These are phyloP conservation scores for Pseudogymnoascus sp. DNA, from an alignment of 2,329 filamentous ascomycete species.

Conservation along the genomic window DNA sequence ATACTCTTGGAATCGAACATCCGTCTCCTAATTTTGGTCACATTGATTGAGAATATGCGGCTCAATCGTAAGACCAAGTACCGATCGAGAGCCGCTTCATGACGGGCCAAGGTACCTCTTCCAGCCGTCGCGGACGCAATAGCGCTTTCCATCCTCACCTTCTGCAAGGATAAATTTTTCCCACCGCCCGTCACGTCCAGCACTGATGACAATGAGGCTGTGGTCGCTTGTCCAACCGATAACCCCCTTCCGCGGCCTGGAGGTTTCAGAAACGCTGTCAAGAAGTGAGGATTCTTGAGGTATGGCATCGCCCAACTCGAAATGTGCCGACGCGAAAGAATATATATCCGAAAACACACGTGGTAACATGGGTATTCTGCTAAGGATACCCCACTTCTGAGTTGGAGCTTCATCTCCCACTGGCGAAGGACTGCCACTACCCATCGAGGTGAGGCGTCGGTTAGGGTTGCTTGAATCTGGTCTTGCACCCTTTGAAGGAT, in stretches of 20 bases:
- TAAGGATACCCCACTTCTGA: constrained; percentile 78
- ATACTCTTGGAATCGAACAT: not conserved
- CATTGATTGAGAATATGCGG: not conserved
- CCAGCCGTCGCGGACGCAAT: constrained; percentile 69
- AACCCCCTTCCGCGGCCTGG: constrained; percentile 65
- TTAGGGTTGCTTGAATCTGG: constrained; percentile 28
- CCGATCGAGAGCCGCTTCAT: not conserved
- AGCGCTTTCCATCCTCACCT: constrained; percentile 57
- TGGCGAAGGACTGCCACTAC: constrained; percentile 22
- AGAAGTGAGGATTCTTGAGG: constrained; percentile 33
- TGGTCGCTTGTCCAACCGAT: constrained; percentile 76
- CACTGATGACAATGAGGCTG: constrained; percentile 67
- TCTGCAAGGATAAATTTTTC: constrained; percentile 74
- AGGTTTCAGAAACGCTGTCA: constrained; percentile 14
- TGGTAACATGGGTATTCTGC: constrained; percentile 76
- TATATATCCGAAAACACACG: constrained; percentile 84
- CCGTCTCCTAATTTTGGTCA: not conserved
- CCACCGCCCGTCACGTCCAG: constrained; percentile 75
- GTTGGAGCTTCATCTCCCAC: constrained; percentile 41
- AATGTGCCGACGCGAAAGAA: constrained; percentile 71
- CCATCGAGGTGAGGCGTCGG: constrained; percentile 26
- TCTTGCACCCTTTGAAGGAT: constrained; percentile 35
- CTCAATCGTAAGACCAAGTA: not conserved
- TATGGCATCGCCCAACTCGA: constrained; percentile 67
- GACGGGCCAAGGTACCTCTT: constrained; percentile 59